Percentiles rank a stretch among this genome's conserved stretches.
Conservation (phyloP, 2,329 filamentous ascomycete genomes). For the Xylaria multiplex region DNA sequence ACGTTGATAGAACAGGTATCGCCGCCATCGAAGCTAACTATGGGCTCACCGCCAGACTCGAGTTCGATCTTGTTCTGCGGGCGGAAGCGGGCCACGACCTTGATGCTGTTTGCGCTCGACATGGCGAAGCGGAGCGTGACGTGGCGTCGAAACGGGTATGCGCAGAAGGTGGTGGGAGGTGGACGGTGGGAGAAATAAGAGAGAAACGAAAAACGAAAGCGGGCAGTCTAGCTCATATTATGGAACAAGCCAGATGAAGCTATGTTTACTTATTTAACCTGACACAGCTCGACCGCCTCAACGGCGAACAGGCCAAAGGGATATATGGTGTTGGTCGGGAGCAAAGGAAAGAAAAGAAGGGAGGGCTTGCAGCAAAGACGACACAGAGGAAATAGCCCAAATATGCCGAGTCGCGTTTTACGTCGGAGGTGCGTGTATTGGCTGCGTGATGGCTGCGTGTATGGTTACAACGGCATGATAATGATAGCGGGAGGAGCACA, state of each 20-base stretch:
- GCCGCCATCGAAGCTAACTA: constrained; percentile 87
- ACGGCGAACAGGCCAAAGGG: constrained; percentile 47
- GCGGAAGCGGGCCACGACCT: constrained; percentile 96
- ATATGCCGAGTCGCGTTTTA: constrained; percentile 34
- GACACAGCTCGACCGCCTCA: constrained; percentile 44
- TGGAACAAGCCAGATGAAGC: constrained; percentile 31
- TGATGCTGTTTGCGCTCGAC: constrained; percentile 73
- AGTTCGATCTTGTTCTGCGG: constrained; percentile 96
- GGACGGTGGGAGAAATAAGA: constrained; percentile 17
- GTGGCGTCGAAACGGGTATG: constrained; percentile 41
- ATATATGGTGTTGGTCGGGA: constrained; percentile 31
- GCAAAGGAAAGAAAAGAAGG: constrained; percentile 20
- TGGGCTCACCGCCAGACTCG: constrained; percentile 87
- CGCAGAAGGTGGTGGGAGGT: constrained; percentile 39
- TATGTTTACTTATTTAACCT: constrained; percentile 18
- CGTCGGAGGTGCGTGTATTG: constrained; percentile 1
- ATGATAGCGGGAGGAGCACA: constrained; percentile 15
- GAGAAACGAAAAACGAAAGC: constrained; percentile 22
- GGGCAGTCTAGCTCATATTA: constrained; percentile 48
- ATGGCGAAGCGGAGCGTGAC: constrained; percentile 53
- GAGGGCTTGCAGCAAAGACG: constrained; percentile 14
- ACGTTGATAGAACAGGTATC: constrained; percentile 90
- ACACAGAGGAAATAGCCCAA: constrained; percentile 19
- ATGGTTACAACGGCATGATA: constrained; percentile 19
- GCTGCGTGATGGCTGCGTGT: constrained; percentile 25